Conservation (phyloP, 2,329 filamentous ascomycete genomes). For the Colletotrichum euphorbiae region DNA sequence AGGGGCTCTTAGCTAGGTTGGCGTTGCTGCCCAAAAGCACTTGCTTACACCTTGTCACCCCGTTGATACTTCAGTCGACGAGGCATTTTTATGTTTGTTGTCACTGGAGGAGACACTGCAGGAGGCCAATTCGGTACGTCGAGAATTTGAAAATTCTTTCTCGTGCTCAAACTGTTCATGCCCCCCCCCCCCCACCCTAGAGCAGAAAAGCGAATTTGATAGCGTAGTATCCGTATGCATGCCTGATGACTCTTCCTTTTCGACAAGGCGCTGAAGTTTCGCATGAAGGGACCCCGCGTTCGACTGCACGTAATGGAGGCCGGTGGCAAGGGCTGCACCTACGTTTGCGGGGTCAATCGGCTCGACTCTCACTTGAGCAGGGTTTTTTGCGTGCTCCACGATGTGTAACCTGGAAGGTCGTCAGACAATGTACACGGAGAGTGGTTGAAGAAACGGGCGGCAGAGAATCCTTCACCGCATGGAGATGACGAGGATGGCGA, state of each 20-base stretch:
- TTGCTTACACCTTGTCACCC: not conserved
- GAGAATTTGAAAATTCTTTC: not conserved
- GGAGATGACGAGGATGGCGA: not conserved
- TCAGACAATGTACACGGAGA: too few relatives aligned
- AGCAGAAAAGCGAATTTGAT: not conserved
- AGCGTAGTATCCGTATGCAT: not conserved
- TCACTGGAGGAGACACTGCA: conserved; percentile 1
- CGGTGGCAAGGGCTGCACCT: conserved; percentile 1
- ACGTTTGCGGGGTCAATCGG: not conserved
- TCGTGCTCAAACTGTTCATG: not conserved
- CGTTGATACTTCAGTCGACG: not conserved
- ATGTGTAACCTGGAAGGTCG: too few relatives aligned
- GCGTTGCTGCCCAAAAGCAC: conserved; percentile 32
- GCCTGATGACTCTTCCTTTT: conserved; percentile 16
- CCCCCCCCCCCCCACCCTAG: not conserved
- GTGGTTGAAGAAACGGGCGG: not conserved
- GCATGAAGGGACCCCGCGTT: conserved; percentile 14
- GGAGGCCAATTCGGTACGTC: not conserved
- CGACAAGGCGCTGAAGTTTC: conserved; percentile 1
- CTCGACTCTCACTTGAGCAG: too few relatives aligned
- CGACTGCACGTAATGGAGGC: conserved; percentile 32
- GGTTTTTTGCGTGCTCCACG: too few relatives aligned
- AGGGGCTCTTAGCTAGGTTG: not conserved
- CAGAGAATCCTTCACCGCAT: conserved; percentile 24
- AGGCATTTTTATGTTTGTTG: conserved; percentile 18